A percentile compares a stretch with the other conserved stretches of the same genome.
Evolutionary conservation across 352 stramenopile species (phyloP).

Genomic region (Pythium brachiatum): DNA sequence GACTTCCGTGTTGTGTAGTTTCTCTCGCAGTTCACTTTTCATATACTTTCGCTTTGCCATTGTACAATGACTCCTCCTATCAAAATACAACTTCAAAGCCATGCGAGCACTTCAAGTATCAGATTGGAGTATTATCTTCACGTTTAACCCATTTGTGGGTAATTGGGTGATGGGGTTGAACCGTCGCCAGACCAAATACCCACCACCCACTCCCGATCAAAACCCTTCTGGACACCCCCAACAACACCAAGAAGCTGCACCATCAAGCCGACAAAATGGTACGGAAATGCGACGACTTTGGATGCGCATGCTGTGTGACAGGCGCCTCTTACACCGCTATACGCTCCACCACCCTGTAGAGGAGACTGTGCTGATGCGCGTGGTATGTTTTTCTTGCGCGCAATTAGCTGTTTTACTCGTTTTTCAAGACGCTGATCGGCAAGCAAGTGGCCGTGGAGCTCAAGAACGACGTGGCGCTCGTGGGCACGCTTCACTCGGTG

Average conservation of each 20-base stretch:
- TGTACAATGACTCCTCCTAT: background rate
- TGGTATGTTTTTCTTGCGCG: background rate
- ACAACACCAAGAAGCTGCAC: background rate
- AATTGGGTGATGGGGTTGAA: slow-evolving; percentile 8
- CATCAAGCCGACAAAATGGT: background rate
- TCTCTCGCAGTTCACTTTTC: background rate
- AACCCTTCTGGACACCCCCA: background rate
- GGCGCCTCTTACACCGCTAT: background rate
- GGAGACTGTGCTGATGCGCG: background rate
- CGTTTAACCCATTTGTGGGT: background rate
- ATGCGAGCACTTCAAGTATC: background rate
- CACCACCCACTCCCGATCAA: slow-evolving; percentile 6
- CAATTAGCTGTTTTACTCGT: slow-evolving; percentile 98
- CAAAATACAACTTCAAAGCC: background rate
- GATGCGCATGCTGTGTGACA: background rate
- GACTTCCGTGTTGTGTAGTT: slow-evolving; percentile 9
- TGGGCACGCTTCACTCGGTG: slow-evolving; percentile 95
- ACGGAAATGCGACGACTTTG: background rate
- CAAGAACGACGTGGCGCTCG: slow-evolving; percentile 99
- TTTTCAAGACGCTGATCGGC: slow-evolving; percentile 98
- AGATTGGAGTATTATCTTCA: background rate
- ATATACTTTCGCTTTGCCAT: background rate
- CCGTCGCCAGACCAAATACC: background rate
- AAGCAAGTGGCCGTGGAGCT: slow-evolving; percentile 98
- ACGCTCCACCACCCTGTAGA: background rate